A percentile compares a stretch with the other conserved stretches of the same genome.
These are phyloP conservation scores for Torulaspora quercuum DNA, from an alignment of 805 yeast genomes.

Conservation along the genomic window DNA sequence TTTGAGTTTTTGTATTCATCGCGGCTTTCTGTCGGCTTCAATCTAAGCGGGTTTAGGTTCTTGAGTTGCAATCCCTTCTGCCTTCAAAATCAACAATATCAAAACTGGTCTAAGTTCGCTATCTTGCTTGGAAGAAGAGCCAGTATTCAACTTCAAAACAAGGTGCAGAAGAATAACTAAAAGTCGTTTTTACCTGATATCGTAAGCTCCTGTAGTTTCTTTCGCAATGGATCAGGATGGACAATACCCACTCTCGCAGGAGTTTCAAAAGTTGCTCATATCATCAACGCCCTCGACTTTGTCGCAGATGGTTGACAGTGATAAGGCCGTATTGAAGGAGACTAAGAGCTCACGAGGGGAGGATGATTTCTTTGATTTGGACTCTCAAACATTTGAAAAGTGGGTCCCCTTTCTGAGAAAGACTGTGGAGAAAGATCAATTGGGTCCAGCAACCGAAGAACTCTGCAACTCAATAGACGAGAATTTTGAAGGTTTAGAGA, in stretches of 20 bases:
- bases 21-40: too few species aligned
- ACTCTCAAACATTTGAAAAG: conserved; percentile 32
- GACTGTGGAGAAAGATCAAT: conserved; percentile 27
- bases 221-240: conserved; percentile 30
- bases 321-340: conserved; percentile 2
- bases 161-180: not conserved
- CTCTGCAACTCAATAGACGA: conserved; percentile 35
- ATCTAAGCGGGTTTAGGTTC: too few species aligned
- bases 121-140: too few species aligned
- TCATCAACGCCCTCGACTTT: conserved; percentile 20
- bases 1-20: too few species aligned
- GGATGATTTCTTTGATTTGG: conserved; percentile 28
- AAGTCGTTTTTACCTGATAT: not conserved
- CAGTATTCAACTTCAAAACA: too few species aligned
- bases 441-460: conserved; percentile 29
- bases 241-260: conserved; percentile 26
- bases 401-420: conserved; percentile 36
- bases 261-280: conserved; percentile 32
- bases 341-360: conserved; percentile 4
- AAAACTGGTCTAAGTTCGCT: too few species aligned
- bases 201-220: conserved; percentile 1
- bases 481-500: conserved; percentile 34
- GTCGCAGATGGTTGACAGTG: conserved; percentile 12
- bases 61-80: too few species aligned
- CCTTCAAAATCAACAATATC: too few species aligned